phyloP scores from a whole-genome alignment of 169 alveolate genomes.

The Cyclospora cayetanensis region DNA sequence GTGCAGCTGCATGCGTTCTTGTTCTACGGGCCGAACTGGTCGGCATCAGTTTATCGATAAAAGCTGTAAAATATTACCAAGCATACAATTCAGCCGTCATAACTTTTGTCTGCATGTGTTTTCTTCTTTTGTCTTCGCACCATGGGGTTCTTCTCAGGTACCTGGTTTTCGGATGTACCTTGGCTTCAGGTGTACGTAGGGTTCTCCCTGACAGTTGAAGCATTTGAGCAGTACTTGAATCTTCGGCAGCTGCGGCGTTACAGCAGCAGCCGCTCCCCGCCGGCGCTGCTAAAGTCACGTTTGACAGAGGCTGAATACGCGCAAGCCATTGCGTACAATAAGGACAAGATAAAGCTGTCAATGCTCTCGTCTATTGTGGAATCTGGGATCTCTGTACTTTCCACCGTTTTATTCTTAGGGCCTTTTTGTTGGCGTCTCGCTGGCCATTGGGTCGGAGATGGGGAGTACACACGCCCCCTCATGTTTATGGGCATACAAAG shows the following conservation, averaged over 20 bases:
- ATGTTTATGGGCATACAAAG: slow-evolving; percentile 38
- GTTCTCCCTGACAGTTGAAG: slow-evolving; percentile 58
- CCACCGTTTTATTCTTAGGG: slow-evolving; percentile 61
- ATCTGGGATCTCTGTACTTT: slow-evolving; percentile 14
- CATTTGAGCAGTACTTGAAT: slow-evolving; percentile 72
- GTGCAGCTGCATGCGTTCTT: background rate
- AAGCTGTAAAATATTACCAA: too few relatives aligned
- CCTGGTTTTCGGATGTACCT: slow-evolving; percentile 67
- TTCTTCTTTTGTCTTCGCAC: background rate
- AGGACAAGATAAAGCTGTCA: slow-evolving; percentile 72
- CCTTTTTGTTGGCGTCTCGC: slow-evolving; percentile 71
- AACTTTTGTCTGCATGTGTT: background rate
- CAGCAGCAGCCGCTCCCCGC: background rate
- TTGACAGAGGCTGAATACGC: slow-evolving; percentile 56
- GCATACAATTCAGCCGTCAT: background rate
- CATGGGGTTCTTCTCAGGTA: slow-evolving; percentile 45
- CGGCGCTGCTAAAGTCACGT: slow-evolving; percentile 6
- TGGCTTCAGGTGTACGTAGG: slow-evolving; percentile 71
- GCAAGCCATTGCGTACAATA: slow-evolving; percentile 67
- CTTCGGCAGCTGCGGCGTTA: slow-evolving; percentile 60
- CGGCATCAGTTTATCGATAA: background rate
- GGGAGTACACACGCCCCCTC: slow-evolving; percentile 61
- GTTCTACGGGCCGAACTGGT: background rate
- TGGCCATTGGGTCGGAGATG: slow-evolving; percentile 14
- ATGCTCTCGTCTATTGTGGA: slow-evolving; percentile 60